Evolutionary conservation across 2,329 filamentous ascomycete genomes (phyloP).

Genomic region (Clonostachys solani): DNA sequence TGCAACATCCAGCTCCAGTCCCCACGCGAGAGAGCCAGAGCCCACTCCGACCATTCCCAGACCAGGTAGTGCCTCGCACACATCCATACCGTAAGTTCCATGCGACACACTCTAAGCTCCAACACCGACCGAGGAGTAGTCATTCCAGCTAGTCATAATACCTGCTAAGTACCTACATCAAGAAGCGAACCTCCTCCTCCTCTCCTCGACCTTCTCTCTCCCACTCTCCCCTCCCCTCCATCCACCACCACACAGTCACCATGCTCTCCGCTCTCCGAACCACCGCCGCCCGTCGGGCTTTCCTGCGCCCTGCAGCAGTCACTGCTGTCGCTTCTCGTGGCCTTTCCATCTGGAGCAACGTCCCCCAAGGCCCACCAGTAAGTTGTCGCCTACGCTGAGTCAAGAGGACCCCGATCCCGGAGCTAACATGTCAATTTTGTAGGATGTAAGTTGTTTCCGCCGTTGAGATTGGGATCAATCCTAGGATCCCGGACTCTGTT

Average conservation of each 20-base stretch:
- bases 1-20: no score
- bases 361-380: conserved; percentile 92
- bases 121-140: no score
- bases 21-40: no score
- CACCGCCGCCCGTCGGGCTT: conserved; percentile 41
- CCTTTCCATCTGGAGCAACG: conserved; percentile 83
- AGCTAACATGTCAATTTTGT: conserved; percentile 3
- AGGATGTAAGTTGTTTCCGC: conserved; percentile 29
- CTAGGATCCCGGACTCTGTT: conserved; percentile 7
- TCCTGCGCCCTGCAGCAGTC: conserved; percentile 31
- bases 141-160: no score
- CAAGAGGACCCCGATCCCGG: no score
- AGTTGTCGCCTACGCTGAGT: conserved; percentile 20
- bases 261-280: conserved; percentile 56
- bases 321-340: conserved; percentile 40
- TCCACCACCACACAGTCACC: conserved; percentile 14
- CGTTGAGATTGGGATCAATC: neutral
- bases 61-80: no score
- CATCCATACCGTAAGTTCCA: no score
- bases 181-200: neutral
- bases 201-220: conserved; percentile 4
- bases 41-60: no score
- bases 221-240: conserved; percentile 3
- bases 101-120: no score
- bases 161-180: no score